A percentile compares a stretch with the other conserved stretches of the same genome.
These are phyloP conservation scores for Psophocarpus tetragonolobus DNA, from an alignment of 306 rosid species.

Conservation along the genomic window DNA sequence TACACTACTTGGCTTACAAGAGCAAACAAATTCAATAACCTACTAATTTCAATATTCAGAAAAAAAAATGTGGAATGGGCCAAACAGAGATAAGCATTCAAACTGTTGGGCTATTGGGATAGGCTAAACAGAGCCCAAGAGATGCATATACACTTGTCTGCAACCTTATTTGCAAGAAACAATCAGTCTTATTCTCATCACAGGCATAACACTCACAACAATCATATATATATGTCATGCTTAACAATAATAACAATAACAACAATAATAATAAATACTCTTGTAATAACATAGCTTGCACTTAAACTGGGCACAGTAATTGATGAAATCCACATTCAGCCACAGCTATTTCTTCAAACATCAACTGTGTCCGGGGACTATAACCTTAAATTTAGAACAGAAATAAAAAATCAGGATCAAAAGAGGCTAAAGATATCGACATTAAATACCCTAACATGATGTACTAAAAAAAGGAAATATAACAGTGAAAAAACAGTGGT, in stretches of 20 bases:
- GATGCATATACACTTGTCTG: conserved; percentile 1
- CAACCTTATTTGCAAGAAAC: conserved; percentile 3
- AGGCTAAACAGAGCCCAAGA: neutral
- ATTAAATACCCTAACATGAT: neutral
- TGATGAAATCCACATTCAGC: conserved; percentile 11
- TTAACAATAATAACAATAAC: neutral
- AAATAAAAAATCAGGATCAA: neutral
- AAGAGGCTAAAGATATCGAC: neutral
- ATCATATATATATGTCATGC: neutral
- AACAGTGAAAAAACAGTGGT: neutral
- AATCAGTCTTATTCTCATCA: conserved; percentile 3
- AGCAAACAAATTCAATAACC: neutral
- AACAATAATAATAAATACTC: neutral
- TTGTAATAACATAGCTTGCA: neutral
- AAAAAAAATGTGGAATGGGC: neutral
- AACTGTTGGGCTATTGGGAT: neutral
- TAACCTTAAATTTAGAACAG: neutral
- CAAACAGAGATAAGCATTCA: conserved; percentile 5
- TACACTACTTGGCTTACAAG: conserved; percentile 16
- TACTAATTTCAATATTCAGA: conserved; percentile 28
- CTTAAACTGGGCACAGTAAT: neutral
- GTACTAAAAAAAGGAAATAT: neutral
- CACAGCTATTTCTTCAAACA: conserved; percentile 14
- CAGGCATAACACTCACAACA: neutral
- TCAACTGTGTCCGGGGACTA: conserved; percentile 8